A percentile compares a stretch with the other conserved stretches of the same genome.
Conservation (phyloP, 768 basidiomycete species). For the Boletellus sp. region DNA sequence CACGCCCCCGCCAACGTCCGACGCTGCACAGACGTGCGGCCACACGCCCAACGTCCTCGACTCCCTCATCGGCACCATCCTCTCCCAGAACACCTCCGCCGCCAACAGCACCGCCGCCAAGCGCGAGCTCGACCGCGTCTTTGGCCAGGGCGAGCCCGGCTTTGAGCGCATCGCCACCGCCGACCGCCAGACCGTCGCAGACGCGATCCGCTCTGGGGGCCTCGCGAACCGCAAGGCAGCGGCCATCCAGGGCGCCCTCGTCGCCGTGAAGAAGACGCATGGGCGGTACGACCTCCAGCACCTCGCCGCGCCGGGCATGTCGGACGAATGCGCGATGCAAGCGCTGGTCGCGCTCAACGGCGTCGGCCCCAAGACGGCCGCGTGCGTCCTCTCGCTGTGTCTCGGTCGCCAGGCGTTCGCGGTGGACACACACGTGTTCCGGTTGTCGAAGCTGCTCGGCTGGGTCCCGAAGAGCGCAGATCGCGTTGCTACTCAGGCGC, state of each 20-base stretch:
- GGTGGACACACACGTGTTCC: slow-evolving; percentile 62
- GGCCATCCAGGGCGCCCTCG: slow-evolving; percentile 48
- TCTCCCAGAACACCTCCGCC: slow-evolving; percentile 57
- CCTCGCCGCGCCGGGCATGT: slow-evolving; percentile 31
- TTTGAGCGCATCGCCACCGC: slow-evolving; percentile 48
- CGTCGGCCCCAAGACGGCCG: slow-evolving; percentile 62
- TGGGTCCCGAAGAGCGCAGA: slow-evolving; percentile 45
- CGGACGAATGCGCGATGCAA: slow-evolving; percentile 52
- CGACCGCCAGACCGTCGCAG: slow-evolving; percentile 39
- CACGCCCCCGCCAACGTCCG: slow-evolving; percentile 21
- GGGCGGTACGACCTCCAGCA: slow-evolving; percentile 58
- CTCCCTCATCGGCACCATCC: slow-evolving; percentile 53
- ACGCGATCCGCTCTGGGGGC: slow-evolving; percentile 51
- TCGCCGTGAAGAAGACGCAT: slow-evolving; percentile 41
- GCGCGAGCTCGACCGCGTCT: slow-evolving; percentile 41
- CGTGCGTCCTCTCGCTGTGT: slow-evolving; percentile 60
- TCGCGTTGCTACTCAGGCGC: slow-evolving; percentile 52
- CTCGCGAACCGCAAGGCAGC: slow-evolving; percentile 59
- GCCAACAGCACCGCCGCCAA: slow-evolving; percentile 51
- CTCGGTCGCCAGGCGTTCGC: slow-evolving; percentile 59
- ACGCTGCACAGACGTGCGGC: slow-evolving; percentile 45
- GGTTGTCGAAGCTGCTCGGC: slow-evolving; percentile 44
- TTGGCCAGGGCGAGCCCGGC: slow-evolving; percentile 43
- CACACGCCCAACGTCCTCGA: slow-evolving; percentile 53
- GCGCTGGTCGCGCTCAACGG: slow-evolving; percentile 55